Evolutionary conservation across 2,329 filamentous ascomycete genomes (phyloP).

Genomic region (Microdochium nivale): DNA sequence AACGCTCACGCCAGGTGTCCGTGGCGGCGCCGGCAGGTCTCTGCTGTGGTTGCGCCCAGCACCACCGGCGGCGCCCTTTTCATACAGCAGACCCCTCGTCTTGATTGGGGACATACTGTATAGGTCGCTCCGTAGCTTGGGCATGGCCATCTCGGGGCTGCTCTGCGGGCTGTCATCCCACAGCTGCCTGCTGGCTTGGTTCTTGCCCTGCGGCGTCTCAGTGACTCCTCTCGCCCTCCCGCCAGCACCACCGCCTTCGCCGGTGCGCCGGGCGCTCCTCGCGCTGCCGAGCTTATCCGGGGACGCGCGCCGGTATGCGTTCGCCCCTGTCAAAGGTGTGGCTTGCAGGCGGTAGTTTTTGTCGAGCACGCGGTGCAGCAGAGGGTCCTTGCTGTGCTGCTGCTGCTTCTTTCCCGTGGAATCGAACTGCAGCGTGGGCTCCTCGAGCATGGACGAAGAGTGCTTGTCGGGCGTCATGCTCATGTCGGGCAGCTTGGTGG

Average conservation of each 20-base stretch:
- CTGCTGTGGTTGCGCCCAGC: conserved; percentile 21
- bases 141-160: conserved; percentile 70
- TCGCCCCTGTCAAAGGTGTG: conserved; percentile 60
- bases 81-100: conserved; percentile 25
- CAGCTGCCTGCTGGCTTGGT: conserved; percentile 22
- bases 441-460: conserved; percentile 43
- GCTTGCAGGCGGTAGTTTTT: conserved; percentile 93
- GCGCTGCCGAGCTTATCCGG: conserved; percentile 27
- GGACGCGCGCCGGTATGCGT: conserved; percentile 26
- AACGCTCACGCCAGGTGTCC: conserved; percentile 79
- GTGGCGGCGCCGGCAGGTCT: conserved; percentile 35
- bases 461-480: conserved; percentile 46
- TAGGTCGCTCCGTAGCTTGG: conserved; percentile 74
- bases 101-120: conserved; percentile 64
- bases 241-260: conserved; percentile 22
- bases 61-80: not conserved
- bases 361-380: conserved; percentile 87
- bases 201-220: conserved; percentile 17
- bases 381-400: conserved; percentile 57
- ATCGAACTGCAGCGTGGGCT: conserved; percentile 13
- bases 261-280: conserved; percentile 7
- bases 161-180: conserved; percentile 57
- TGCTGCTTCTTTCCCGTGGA: conserved; percentile 13
- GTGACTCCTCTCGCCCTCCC: conserved; percentile 7
- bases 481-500: conserved; percentile 50